Base-by-base conservation (phyloP, 2,329 filamentous ascomycete genomes). In the Sphaceloma murrayae region DNA sequence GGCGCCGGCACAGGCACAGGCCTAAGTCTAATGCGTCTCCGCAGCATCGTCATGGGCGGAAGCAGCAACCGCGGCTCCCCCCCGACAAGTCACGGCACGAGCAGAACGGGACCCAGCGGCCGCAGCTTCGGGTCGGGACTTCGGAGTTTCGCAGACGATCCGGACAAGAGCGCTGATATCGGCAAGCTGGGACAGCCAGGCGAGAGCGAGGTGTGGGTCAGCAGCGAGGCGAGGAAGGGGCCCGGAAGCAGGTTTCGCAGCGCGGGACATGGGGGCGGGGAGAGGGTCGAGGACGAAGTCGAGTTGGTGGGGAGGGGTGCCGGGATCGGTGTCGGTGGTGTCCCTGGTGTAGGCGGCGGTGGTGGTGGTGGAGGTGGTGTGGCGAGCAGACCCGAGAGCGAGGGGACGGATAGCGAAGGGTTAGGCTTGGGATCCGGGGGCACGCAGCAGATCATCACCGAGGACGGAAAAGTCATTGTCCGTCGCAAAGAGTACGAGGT, bases 161-260 rank as follows among this genome's bases (percentile, higher is more conserved):
- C 36, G 36, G 36, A 30, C 13, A 40, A 40, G 36, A 29, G 22
- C 22, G 36, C 36, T 40, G 36, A 40, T 40, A 40, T 40, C 10
- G 36, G 36, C 22, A 40, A 40, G 36, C 36, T 40, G 24, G 36
- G 36, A 3, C 36, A 40, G 36, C 36, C 36, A 16, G 36, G 36
- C 19, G 36, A 40, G 36, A 40, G 22, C 22, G 36, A 29, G 36
- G 36, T 40, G 11, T 40, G 24, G 22, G 14, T 40, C 14, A 9
- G 13, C 9, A 17, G 22, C 8, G 36, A 40, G 3, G 22, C 19
- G 36, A 5, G 13, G 36, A 30, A 11, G 24, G n/a, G 13, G 36
- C 22, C 36, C 2, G 18, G 34, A 9, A 24, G 34, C n/a, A 22
- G 13, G 24, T 40, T 5, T 18, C 31, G 31, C 13, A 14, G 26